phyloP scores from a whole-genome alignment of 495 filamentous ascomycete species.

The Lentithecium fluviatile region DNA sequence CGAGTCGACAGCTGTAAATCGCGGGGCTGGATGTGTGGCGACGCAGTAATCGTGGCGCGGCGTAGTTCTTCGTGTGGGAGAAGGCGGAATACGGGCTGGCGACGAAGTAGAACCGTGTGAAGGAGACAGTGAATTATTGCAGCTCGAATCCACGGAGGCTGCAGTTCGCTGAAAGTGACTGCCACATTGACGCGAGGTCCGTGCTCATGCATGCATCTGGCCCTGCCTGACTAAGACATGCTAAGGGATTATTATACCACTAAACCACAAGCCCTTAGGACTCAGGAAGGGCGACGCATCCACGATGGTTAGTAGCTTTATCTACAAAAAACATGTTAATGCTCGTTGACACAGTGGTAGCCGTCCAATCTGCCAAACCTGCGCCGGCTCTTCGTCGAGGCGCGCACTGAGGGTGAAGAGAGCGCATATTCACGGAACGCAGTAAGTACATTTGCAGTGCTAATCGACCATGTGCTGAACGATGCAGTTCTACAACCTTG shows the following conservation, averaged over 20 bases:
- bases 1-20: conserved; percentile 1
- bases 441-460: conserved; percentile 53
- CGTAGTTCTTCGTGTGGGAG: too few relatives aligned
- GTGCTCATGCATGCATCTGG: not conserved
- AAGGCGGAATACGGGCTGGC: not conserved
- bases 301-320: not conserved
- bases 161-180: not conserved
- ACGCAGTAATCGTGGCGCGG: not conserved
- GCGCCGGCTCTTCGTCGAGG: conserved; percentile 92
- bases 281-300: not conserved
- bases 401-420: conserved; percentile 89
- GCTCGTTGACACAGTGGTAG: conserved; percentile 47
- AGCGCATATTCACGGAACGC: conserved; percentile 90
- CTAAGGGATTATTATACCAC: too few relatives aligned
- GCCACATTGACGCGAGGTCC: not conserved
- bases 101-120: not conserved
- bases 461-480: too few relatives aligned
- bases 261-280: too few relatives aligned
- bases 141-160: not conserved
- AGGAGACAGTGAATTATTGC: not conserved
- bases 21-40: conserved; percentile 6
- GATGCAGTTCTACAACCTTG: conserved; percentile 84
- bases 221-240: not conserved
- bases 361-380: conserved; percentile 83
- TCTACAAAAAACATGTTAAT: not conserved